A percentile compares a stretch with the other conserved stretches of the same genome.
Conservation (phyloP, 202 grass and related monocot species). For the Saccharum hybrid region DNA sequence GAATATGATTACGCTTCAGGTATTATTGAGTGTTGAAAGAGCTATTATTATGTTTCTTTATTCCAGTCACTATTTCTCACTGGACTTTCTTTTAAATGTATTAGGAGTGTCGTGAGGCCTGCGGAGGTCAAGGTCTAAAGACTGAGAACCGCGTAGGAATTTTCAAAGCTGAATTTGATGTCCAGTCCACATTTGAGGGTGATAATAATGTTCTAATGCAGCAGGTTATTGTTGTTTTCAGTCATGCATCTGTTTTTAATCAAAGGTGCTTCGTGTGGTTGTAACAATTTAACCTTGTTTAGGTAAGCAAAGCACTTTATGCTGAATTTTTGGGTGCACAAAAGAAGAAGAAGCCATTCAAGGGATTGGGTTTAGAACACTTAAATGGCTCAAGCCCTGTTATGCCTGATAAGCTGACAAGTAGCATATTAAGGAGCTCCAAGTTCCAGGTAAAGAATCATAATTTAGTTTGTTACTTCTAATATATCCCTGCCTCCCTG, state of each 20-base stretch:
- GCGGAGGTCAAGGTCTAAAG: slow-evolving; percentile 96
- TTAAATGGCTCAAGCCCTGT: slow-evolving; percentile 75
- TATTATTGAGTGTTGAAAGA: slow-evolving; percentile 41
- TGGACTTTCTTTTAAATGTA: slow-evolving; percentile 35
- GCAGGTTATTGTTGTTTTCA: slow-evolving; percentile 67
- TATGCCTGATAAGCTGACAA: slow-evolving; percentile 75
- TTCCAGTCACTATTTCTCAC: slow-evolving; percentile 38
- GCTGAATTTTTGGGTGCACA: slow-evolving; percentile 67
- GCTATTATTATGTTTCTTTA: slow-evolving; percentile 22
- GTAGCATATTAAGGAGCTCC: slow-evolving; percentile 65
- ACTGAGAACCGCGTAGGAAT: slow-evolving; percentile 90
- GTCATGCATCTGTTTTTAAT: slow-evolving; percentile 31
- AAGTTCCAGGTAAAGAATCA: slow-evolving; percentile 82
- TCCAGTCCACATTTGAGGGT: slow-evolving; percentile 97
- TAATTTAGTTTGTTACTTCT: slow-evolving; percentile 12
- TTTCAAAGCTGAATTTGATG: slow-evolving; percentile 98
- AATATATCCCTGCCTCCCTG: slow-evolving; percentile 37
- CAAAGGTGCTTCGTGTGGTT: slow-evolving; percentile 33
- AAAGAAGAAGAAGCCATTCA: slow-evolving; percentile 74
- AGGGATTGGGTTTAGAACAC: slow-evolving; percentile 86
- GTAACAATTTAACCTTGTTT: slow-evolving; percentile 43
- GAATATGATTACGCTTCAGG: slow-evolving; percentile 95
- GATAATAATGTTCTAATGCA: slow-evolving; percentile 98
- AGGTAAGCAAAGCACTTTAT: slow-evolving; percentile 98
- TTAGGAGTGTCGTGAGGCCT: slow-evolving; percentile 95